Evolutionary conservation across 176 grass and related monocot genomes (phyloP).

Genomic region (Dendrocalamus sinicus): DNA sequence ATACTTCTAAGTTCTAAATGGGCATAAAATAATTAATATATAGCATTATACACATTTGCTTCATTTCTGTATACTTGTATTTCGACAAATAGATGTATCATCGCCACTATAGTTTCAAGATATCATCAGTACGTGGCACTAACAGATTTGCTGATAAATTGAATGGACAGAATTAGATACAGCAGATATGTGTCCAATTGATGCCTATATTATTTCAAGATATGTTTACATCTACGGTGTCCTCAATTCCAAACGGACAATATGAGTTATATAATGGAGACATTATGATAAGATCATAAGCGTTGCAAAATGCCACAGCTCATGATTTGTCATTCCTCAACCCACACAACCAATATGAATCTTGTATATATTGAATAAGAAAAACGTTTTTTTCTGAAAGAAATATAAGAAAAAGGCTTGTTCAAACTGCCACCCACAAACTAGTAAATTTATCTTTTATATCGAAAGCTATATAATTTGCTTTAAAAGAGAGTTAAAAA

Average conservation of each 20-base stretch:
- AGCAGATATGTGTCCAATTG: not conserved
- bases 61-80: not conserved
- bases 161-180: not conserved
- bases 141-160: not conserved
- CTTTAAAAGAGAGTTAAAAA: not conserved
- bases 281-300: slow-evolving; percentile 15
- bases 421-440: not conserved
- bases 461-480: not conserved
- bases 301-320: not conserved
- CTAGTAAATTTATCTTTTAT: not conserved
- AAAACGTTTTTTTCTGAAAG: not conserved
- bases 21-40: not conserved
- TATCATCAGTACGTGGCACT: not conserved
- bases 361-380: not conserved
- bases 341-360: not conserved
- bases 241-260: not conserved
- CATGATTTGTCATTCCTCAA: not conserved
- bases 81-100: not conserved
- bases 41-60: not conserved
- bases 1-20: not conserved
- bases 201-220: slow-evolving; percentile 2
- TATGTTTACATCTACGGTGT: slow-evolving; percentile 11
- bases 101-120: not conserved
- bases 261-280: not conserved
- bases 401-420: not conserved